Evolutionary conservation across 176 grass and related monocot genomes (phyloP), one percentile per base, ranked within the genome.

Genomic region (Elymus sibiricus): DNA sequence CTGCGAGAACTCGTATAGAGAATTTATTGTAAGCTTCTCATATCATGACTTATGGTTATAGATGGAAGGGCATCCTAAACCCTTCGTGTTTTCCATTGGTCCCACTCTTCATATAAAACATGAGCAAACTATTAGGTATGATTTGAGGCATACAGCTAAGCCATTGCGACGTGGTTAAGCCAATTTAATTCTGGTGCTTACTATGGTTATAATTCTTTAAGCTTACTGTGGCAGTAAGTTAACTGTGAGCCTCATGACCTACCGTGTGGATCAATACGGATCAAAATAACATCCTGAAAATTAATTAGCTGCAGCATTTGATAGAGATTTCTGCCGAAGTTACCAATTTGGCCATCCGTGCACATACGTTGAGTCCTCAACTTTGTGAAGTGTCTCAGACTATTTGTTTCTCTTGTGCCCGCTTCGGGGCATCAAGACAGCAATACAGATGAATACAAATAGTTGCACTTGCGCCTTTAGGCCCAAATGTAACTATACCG

Each of bases 131-230:
- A 26, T 62, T 4, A 28, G 31, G 29, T 34, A 53, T 86, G 34
- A 64, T 49, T 29, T 78, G 40, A 72, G 53, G 29, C 85, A 17
- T 87, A 71, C 72, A 78, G 37, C 35, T 49, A 55, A 83, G 70
- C 38, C 39, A 47, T 71, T 43, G n/a, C 2, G 21, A 49, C 63
- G n/a, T 77, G 27, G 29, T 82, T 19, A 39, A 38, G 44, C 75
- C 34, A 76, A 22, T 75, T 76, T 1, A 58, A 67, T 65, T 78
- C 21, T 49, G 13, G 46, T 78, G 21, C 9, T 80, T 80, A 65
- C 25, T 29, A 65, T 22, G 60, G 60, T 39, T 64, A 65, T 63
- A 65, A 65, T 8, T 65, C 38, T 44, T 44, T 44, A 74, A 46
- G 24, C 70, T 74, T 74, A 44, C 38, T 39, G 11, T 60, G 66